A percentile compares a stretch with the other conserved stretches of the same genome.
Conservation (phyloP, 2,329 filamentous ascomycete genomes). For the Colletotrichum sp. region DNA sequence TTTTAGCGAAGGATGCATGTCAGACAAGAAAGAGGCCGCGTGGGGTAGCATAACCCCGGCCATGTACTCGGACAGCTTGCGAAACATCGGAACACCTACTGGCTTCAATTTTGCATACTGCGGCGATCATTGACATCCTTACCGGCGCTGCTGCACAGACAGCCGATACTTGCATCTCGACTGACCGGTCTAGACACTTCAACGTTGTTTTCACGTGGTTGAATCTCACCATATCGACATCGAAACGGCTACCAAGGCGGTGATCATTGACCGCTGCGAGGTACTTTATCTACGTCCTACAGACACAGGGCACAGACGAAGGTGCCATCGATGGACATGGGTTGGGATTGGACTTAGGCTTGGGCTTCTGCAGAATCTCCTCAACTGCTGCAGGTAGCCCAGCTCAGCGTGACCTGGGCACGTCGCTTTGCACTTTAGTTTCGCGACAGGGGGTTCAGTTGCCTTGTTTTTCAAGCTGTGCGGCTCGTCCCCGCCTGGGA, state of each 20-base stretch:
- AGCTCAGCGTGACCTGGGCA: neutral
- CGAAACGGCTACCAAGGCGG: neutral
- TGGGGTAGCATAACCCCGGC: conserved; percentile 1
- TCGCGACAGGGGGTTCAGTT: neutral
- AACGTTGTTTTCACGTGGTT: neutral
- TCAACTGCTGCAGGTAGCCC: neutral
- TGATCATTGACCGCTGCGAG: neutral
- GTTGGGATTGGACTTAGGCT: neutral
- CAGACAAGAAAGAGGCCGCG: neutral
- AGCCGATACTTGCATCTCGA: neutral
- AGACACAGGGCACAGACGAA: neutral
- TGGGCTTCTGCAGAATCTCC: neutral
- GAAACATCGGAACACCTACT: neutral
- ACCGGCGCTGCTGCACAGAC: neutral
- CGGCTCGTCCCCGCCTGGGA: neutral
- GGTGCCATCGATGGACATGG: neutral
- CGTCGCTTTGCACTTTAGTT: neutral
- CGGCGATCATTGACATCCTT: neutral
- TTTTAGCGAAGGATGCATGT: neutral
- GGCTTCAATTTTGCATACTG: conserved; percentile 16
- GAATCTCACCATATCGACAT: neutral
- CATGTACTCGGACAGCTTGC: neutral
- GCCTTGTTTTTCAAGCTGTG: neutral
- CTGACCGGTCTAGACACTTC: neutral
- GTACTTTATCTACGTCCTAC: neutral